Percentiles rank a stretch among this genome's conserved stretches.
Evolutionary conservation across 2,329 filamentous ascomycete species (phyloP).

Genomic region (Neoscytalidium dimidiatum): DNA sequence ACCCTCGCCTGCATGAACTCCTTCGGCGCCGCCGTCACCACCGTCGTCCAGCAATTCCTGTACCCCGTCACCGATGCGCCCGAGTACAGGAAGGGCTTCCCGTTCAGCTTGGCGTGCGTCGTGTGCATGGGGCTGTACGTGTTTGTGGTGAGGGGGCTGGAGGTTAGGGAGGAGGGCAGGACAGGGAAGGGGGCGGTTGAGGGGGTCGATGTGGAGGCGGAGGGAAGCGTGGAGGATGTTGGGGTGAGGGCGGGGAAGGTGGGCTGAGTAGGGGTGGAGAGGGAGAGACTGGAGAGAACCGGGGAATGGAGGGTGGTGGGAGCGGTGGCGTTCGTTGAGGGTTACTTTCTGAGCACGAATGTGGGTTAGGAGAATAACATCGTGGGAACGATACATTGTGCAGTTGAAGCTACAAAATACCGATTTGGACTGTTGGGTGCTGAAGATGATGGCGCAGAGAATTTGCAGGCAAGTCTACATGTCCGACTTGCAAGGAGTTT

Average conservation of each 20-base stretch:
- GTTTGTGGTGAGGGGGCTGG: constrained; percentile 5
- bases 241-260: not conserved
- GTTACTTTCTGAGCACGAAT: too few species aligned
- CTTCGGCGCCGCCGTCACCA: constrained; percentile 23
- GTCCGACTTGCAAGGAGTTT: too few species aligned
- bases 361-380: too few species aligned
- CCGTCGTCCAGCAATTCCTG: not conserved
- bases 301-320: not conserved
- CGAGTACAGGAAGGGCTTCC: not conserved
- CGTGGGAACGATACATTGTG: too few species aligned
- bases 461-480: too few species aligned
- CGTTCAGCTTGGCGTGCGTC: not conserved
- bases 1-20: constrained; percentile 41
- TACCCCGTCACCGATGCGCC: not conserved
- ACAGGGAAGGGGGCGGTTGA: not conserved
- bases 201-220: not conserved
- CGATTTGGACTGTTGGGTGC: too few species aligned
- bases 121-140: not conserved
- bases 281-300: not conserved
- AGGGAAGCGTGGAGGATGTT: not conserved
- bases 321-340: too few species aligned
- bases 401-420: too few species aligned
- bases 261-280: not conserved
- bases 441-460: too few species aligned
- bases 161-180: not conserved